Evolutionary conservation across 768 basidiomycete species (phyloP), one percentile per base, ranked within the genome.

Genomic region (Thelephora ganbajun): DNA sequence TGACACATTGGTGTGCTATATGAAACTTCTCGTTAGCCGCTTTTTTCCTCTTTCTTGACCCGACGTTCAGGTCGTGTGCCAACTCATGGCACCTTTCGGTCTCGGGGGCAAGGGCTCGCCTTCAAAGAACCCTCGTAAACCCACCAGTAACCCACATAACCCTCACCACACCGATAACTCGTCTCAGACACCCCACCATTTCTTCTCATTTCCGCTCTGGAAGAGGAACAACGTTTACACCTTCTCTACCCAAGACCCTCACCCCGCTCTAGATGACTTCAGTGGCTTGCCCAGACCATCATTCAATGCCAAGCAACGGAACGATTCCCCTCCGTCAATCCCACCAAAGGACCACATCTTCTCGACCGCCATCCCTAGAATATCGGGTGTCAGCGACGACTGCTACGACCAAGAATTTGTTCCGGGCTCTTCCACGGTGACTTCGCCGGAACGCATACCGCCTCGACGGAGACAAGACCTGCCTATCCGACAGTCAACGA

Each of bases 141-240:
- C 57, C 57, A 44, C 30, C 57, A 47, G 50, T 57, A n/a, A 43
- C 51, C 44, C 54, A 63, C 20, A 62, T 66, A 34, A 65, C 69
- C 47, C 61, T 65, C 6, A 66, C 66, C 61, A 70, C 7, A 68
- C 69, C 6, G 71, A 73, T 23, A 66, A 68, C 19, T 70, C 74
- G n/a, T 70, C 71, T 11, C 65, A 67, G 45, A 70, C 71, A 11
- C 66, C 73, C 11, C 71, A 76, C 19, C 77, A 77, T 61, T 77
- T 83, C 63, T 77, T 84, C 61, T 78, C 81, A 19, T 61, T 80
- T 20, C 77, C 80, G 13, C 67, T 71, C 51, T 82, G 80, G 80
- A 73, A 68, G 56, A 79, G 73, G 54, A 78, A 73, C 50, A 64
- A 62, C 63, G 43, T 56, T 54, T 26, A 52, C 63, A 33, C 53